A percentile compares a stretch with the other conserved stretches of the same genome.
Conservation (phyloP, 441 rosid genomes). For the Iberis amara region DNA sequence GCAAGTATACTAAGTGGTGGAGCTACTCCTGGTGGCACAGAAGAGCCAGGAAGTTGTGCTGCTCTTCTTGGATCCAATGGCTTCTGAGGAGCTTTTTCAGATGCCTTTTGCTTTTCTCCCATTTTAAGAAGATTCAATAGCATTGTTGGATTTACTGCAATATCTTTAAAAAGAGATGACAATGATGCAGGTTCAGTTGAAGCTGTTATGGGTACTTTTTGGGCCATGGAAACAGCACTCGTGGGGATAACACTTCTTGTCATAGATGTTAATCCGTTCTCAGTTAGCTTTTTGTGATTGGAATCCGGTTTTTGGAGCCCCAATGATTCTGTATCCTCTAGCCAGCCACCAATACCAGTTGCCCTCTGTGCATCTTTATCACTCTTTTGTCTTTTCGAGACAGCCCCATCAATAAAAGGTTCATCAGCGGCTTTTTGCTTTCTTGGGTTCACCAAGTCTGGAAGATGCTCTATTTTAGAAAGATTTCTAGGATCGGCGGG, state of each 20-base stretch:
- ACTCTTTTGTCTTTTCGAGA: constrained; percentile 56
- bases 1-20: constrained; percentile 34
- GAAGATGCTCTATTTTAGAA: constrained; percentile 39
- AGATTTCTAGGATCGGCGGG: constrained; percentile 28
- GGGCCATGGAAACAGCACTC: constrained; percentile 35
- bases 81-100: constrained; percentile 47
- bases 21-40: constrained; percentile 36
- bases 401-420: constrained; percentile 43
- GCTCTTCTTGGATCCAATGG: constrained; percentile 41
- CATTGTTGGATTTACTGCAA: constrained; percentile 70
- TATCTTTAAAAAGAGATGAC: constrained; percentile 56
- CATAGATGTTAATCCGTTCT: constrained; percentile 36
- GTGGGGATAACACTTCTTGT: constrained; percentile 31
- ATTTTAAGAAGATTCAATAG: constrained; percentile 61
- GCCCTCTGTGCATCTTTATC: constrained; percentile 36
- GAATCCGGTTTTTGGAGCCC: constrained; percentile 36
- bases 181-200: constrained; percentile 34
- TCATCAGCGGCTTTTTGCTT: constrained; percentile 60
- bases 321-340: constrained; percentile 51
- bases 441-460: constrained; percentile 40
- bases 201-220: constrained; percentile 30
- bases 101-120: constrained; percentile 59
- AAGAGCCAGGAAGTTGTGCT: constrained; percentile 39
- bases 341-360: constrained; percentile 60
- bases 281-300: constrained; percentile 36